Percentiles rank a stretch among this genome's conserved stretches.
phyloP scores from a whole-genome alignment of 768 basidiomycete genomes.

The Neoboletus subvelutipes region DNA sequence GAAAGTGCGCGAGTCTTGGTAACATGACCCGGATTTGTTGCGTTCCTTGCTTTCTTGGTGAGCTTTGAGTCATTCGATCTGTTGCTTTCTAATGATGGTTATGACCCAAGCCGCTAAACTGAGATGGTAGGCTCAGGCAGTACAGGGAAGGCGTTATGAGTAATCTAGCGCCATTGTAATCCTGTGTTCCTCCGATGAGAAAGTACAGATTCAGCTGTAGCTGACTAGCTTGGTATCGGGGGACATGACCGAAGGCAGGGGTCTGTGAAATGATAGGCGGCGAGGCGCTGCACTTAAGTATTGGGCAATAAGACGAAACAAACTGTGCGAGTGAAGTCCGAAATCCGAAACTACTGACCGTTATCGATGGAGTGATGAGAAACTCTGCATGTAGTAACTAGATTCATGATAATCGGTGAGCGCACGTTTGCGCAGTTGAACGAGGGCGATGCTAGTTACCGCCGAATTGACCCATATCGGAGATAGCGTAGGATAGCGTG shows the following conservation, averaged over 20 bases:
- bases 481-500: not conserved
- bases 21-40: not conserved
- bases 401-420: not conserved
- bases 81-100: not conserved
- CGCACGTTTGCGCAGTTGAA: conserved; percentile 12
- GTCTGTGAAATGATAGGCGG: too few relatives aligned
- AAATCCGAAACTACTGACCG: not conserved
- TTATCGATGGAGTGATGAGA: not conserved
- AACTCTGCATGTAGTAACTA: not conserved
- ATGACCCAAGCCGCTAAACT: not conserved
- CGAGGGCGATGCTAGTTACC: conserved; percentile 11
- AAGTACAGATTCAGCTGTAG: not conserved
- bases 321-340: not conserved
- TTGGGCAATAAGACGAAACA: too few relatives aligned
- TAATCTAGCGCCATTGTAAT: not conserved
- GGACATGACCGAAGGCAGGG: not conserved
- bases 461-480: conserved; percentile 8
- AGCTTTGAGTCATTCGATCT: not conserved
- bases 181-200: not conserved
- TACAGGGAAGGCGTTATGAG: not conserved
- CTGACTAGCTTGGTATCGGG: not conserved
- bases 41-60: not conserved
- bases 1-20: not conserved
- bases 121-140: not conserved
- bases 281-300: too few relatives aligned